These are phyloP conservation scores for Pleurotus ostreatus DNA, from an alignment of 768 basidiomycete species.

Conservation along the genomic window DNA sequence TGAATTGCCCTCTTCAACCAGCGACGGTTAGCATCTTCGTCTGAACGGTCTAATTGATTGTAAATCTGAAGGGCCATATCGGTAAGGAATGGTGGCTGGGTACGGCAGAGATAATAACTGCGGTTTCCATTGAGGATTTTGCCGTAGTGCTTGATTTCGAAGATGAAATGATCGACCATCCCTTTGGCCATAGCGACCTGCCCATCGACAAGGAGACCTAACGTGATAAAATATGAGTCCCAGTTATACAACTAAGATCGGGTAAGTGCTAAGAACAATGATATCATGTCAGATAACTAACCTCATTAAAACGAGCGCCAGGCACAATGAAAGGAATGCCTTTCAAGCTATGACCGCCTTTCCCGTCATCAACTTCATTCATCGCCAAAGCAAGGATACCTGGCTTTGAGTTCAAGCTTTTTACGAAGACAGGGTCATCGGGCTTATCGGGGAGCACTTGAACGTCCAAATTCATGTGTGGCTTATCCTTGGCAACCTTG, in stretches of 20 bases:
- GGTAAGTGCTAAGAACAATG: slow-evolving; percentile 9
- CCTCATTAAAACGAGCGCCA: slow-evolving; percentile 92
- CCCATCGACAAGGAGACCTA: slow-evolving; percentile 93
- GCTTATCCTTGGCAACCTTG: slow-evolving; percentile 84
- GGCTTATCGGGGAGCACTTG: slow-evolving; percentile 83
- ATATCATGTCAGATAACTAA: slow-evolving; percentile 26
- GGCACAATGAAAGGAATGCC: slow-evolving; percentile 98
- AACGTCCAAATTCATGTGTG: slow-evolving; percentile 91
- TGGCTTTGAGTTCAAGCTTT: slow-evolving; percentile 90
- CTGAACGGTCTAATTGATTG: slow-evolving; percentile 88
- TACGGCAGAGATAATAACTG: slow-evolving; percentile 91
- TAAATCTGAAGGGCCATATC: slow-evolving; percentile 98
- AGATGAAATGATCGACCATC: slow-evolving; percentile 99
- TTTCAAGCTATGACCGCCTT: slow-evolving; percentile 77
- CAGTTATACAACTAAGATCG: slow-evolving; percentile 77
- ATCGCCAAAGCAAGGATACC: slow-evolving; percentile 94
- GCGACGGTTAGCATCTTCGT: slow-evolving; percentile 71
- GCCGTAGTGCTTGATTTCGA: slow-evolving; percentile 97
- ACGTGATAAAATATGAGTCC: slow-evolving; percentile 93
- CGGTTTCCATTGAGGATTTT: slow-evolving; percentile 96
- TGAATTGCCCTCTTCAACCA: slow-evolving; percentile 97
- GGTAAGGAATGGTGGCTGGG: slow-evolving; percentile 97
- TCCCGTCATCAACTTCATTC: slow-evolving; percentile 81
- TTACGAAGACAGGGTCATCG: slow-evolving; percentile 85
- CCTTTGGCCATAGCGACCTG: slow-evolving; percentile 93